Conservation (phyloP, 345 rosid genomes). For the Sisymbrium altissimum region DNA sequence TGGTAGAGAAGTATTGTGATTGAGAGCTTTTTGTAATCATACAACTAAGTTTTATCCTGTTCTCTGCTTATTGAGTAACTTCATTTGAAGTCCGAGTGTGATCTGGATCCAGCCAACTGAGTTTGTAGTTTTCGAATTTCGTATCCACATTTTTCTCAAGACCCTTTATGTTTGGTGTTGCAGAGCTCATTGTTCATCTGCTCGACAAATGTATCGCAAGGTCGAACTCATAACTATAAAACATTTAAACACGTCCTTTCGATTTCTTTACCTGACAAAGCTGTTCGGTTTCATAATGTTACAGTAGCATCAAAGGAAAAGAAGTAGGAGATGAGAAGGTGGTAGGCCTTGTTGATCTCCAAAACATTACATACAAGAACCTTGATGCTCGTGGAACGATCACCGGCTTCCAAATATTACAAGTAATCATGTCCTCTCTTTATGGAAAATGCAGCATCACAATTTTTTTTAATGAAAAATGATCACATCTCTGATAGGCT, state of each 20-base stretch:
- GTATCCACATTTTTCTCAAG: not conserved
- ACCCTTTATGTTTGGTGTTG: conserved; percentile 30
- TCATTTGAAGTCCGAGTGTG: not conserved
- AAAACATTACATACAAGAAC: conserved; percentile 59
- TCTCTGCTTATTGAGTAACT: not conserved
- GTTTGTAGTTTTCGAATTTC: too few relatives aligned
- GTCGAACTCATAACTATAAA: conserved; percentile 42
- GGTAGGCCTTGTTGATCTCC: conserved; percentile 56
- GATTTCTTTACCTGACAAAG: not conserved
- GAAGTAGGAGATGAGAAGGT: conserved; percentile 77
- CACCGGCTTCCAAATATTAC: conserved; percentile 79
- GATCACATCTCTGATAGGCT: conserved; percentile 32
- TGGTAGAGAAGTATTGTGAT: not conserved
- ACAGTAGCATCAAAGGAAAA: conserved; percentile 60
- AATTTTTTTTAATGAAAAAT: not conserved
- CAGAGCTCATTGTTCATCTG: conserved; percentile 70
- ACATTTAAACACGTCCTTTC: not conserved
- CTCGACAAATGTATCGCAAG: conserved; percentile 84
- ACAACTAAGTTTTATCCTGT: not conserved
- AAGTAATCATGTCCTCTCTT: conserved; percentile 41
- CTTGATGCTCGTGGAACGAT: conserved; percentile 75
- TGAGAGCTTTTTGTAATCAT: not conserved
- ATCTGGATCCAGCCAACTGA: too few relatives aligned
- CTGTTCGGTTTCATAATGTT: conserved; percentile 21
- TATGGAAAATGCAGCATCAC: not conserved